Evolutionary conservation across 106 monocot genomes (phyloP).

Genomic region (Alisma plantagoaquatica): DNA sequence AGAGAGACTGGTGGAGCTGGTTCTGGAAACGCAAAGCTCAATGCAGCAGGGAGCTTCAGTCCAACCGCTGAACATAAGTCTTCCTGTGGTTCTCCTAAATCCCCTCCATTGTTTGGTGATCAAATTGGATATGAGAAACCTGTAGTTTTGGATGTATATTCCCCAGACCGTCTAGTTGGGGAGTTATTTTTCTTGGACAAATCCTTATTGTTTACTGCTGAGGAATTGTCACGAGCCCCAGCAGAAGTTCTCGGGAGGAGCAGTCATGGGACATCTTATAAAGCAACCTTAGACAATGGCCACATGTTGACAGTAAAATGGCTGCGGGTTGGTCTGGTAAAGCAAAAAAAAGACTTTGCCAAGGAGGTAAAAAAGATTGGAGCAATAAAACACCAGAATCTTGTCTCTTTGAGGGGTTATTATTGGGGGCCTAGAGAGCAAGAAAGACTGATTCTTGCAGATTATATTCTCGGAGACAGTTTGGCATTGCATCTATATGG

Average conservation of each 20-base stretch:
- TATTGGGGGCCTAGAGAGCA: slow-evolving; percentile 91
- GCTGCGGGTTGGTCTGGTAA: slow-evolving; percentile 85
- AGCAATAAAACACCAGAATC: slow-evolving; percentile 58
- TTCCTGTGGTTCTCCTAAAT: slow-evolving; percentile 7
- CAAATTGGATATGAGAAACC: slow-evolving; percentile 1
- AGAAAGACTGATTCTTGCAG: slow-evolving; percentile 75
- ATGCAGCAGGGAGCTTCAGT: background rate
- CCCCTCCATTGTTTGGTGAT: background rate
- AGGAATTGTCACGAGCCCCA: slow-evolving; percentile 78
- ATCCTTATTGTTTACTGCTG: slow-evolving; percentile 64
- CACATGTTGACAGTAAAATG: slow-evolving; percentile 80
- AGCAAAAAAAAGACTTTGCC: slow-evolving; percentile 77
- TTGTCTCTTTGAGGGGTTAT: slow-evolving; percentile 73
- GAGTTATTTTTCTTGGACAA: slow-evolving; percentile 71
- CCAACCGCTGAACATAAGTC: background rate
- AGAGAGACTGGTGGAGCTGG: slow-evolving; percentile 1
- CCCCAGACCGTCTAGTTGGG: slow-evolving; percentile 76
- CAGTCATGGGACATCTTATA: slow-evolving; percentile 94
- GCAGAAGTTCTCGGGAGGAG: slow-evolving; percentile 96
- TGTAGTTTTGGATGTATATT: slow-evolving; percentile 39
- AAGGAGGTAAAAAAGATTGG: slow-evolving; percentile 82
- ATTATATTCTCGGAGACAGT: slow-evolving; percentile 74
- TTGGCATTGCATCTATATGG: slow-evolving; percentile 87
- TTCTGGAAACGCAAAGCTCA: background rate
- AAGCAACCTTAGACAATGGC: slow-evolving; percentile 67